Evolutionary conservation across 495 filamentous ascomycete genomes (phyloP), one percentile per base, ranked within the genome.

Genomic region (Sphaerosporella brunnea): DNA sequence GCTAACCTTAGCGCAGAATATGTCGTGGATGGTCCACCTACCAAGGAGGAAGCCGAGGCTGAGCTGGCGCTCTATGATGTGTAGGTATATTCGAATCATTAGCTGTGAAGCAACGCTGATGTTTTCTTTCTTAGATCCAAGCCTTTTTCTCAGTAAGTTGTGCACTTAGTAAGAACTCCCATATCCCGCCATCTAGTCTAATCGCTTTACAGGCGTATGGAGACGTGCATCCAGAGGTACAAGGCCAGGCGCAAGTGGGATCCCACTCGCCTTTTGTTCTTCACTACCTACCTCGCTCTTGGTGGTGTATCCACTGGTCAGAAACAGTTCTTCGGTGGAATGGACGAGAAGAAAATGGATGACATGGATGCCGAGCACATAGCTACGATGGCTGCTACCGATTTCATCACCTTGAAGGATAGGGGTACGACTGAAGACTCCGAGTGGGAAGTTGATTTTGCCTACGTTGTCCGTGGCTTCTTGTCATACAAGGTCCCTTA

Each of bases 221-320:
- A 96, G 60, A 77, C 75, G 49, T 90, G 82, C 32, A 78, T 96
- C 25, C 78, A 84, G 49, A 80, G 84, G 7, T 99, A 77, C 67
- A 69, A 77, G 49, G 67, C 70, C 35, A 78, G 74, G 32, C 82
- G 86, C 20, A 84, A 80, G 47, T 69, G 93, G 45, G 73, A 84
- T 46, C 59, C 64, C 9, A 61, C 69, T 2, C 72, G 75, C 44
- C 64, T 70, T 19, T 65, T 69, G 23, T 58, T 90, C 20, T 92
- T 99, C 66, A 68, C 72, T 48, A 79, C 79, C 47, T 95, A 87
- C 53, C 69, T 96, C 20, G 63, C 71, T 20, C 81, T 84, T 25
- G 90, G 90, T n/a, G 92, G 92, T 7, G 71, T 96, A 28, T 75
- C 79, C 23, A 53, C 71, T 13, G 71, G 69, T 0, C 71, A 64